Evolutionary conservation across 345 rosid genomes (phyloP), one percentile per base, ranked within the genome.

Genomic region (Eutrema japonicum): DNA sequence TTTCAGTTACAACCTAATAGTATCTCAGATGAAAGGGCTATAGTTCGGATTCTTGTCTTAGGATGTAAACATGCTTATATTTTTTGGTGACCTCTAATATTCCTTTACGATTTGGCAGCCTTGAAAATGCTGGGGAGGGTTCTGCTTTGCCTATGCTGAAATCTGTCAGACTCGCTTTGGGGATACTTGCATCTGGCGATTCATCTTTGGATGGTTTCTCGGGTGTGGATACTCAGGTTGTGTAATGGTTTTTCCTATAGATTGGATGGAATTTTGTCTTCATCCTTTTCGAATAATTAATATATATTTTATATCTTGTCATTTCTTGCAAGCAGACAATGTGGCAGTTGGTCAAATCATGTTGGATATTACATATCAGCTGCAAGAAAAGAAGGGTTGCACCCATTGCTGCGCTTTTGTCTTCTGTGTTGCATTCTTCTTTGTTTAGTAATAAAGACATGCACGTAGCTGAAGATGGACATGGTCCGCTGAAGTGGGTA

Each of bases 401-500:
- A 51, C 89, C 94, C 66, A 91, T 91, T 77, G 93, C 97, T 57
- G 96, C 96, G 35, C 86, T 94, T 76, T 80, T 94, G 76, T 91
- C 98, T 62, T 83, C 93, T 73, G 90, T 91, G 61, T 71, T 94
- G 82, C 93, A 94, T 82, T 67, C 82, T 66, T 91, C 95, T 55
- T 77, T 89, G 75, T 89, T 94, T 76, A 64, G 80, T 52, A 83
- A 86, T 51, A 82, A 79, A 77, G 80, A 75, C 36, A 88, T 94
- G 98, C 98, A 94, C 81, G 57, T 77, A 66, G 68, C 49, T 65
- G 82, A 79, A 41, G 72, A 81, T 78, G 82, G 48, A 38, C 79
- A 84, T 61, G 97, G 97, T 58, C 97, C 98, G 38, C 80, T 94
- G 74, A 94, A 89, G 78, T 94, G 97, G 98, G 98, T 94, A 61